Base-by-base conservation (phyloP, 2,329 filamentous ascomycete genomes). In the Arachnomyces sp. region DNA sequence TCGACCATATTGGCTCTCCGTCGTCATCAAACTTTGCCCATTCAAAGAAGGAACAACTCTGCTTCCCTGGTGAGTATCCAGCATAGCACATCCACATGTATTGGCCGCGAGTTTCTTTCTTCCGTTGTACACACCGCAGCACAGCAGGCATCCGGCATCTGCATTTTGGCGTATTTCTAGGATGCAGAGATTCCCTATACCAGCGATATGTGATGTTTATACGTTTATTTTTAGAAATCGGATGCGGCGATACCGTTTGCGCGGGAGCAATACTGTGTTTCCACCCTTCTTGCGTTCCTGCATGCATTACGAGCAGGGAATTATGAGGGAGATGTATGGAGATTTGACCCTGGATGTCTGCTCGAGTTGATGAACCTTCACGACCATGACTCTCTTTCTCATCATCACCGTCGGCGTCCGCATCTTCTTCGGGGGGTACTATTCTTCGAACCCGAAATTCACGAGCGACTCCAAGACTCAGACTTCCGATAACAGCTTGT, bases 221-320 rank as follows among this genome's bases (percentile, higher is more conserved):
- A 31, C 92, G 75, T 47, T 78, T 81, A 51, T 80, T 88, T 1
- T 82, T 83, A 0, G 89, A 76, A 1, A 95, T 59, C 0, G 89
- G 86, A 59, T 98, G 92, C 1, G 87, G 86, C 45, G 88, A 83
- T 43, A 96, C 84, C 3, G 81, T 78, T 36, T 74, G 71, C 0
- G 84, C 81, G 0, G 88, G 84, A 0, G 80, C 72, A 32, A 98
- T 84, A 49, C 78, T 77, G 61, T 98, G 92, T 61, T 95, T 96
- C 88, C 88, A 96, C 56, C 85, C 82, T 57, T 96, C 90, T 57
- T 96, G 90, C 86, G 95, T 96, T 57, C 94, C 87, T 1, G 90
- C 89, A 55, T 96, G 89, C 92, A 98, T 96, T 7, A 96, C 73
- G 0, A 98, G 73, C 0, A 96, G 74, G 1, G 86, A 93, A 60